Base-by-base conservation (phyloP, 257 asterid species). In the Solanum gandarillasii region DNA sequence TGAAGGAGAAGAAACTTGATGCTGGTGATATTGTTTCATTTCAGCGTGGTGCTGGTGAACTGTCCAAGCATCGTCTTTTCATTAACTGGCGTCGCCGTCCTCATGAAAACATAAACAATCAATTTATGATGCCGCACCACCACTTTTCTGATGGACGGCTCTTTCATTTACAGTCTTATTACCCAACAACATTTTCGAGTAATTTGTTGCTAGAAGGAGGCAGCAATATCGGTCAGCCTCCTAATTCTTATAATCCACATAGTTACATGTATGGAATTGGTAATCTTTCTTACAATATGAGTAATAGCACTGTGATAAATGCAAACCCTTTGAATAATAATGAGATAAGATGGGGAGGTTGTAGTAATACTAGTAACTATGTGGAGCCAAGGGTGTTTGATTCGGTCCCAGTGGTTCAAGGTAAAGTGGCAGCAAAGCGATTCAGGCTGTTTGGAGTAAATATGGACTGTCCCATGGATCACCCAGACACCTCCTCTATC, bases 371-470 rank as follows among this genome's bases (percentile, higher is more conserved):
- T 5, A 89, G 87, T 34, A 38, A 29, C 6, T 86, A 68, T 32
- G 86, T 79, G 16, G 84, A 58, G 86, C 91, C 90, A 39, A 88
- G 91, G 94, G 98, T 97, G 60, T 94, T 88, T 73, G 95, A 96
- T 29, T 96, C 99, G 87, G 98, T 96, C 70, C 99, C 99, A n/a
- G 98, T 97, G 94, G 99, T 97, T 91, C 99, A 96, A 90, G 97
- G 98, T 5, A 94, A 94, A 73, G 98, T 95, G 12, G 95, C 97
- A 36, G 95, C 98, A 48, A 97, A 97, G 94, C 85, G 98, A 82
- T 90, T 97, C 10, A 94, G 99, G 95, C 92, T 97, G 85, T 97
- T 97, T 70, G 99, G 99, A 14, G 99, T 96, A 48, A 95, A 94
- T 92, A 94, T 96, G 99, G 98, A 95, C 32, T 94, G 98, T 35